A percentile compares a stretch with the other conserved stretches of the same genome.
Conservation (phyloP, 257 asterid species). For the Penstemon davidsonii region DNA sequence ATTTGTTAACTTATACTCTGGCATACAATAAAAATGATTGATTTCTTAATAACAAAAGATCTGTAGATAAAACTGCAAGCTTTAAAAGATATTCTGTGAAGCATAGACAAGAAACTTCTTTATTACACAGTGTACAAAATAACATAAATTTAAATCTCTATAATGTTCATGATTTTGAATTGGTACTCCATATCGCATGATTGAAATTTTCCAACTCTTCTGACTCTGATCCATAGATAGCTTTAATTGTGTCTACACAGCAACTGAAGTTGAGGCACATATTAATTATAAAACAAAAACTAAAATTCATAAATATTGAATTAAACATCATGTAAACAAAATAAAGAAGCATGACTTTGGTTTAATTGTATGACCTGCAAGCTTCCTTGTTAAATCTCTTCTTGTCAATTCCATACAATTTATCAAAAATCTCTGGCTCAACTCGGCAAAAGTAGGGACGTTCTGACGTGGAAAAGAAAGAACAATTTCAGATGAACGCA, state of each 20-base stretch:
- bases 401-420: slow-evolving; percentile 73
- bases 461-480: slow-evolving; percentile 33
- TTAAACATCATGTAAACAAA: slow-evolving; percentile 12
- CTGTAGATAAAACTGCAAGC: not conserved
- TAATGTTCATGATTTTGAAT: slow-evolving; percentile 30
- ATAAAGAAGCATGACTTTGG: slow-evolving; percentile 4
- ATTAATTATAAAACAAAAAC: not conserved
- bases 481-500: slow-evolving; percentile 9
- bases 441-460: slow-evolving; percentile 94
- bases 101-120: not conserved
- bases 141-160: not conserved
- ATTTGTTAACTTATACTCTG: no score
- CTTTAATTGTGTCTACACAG: slow-evolving; percentile 80
- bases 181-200: slow-evolving; percentile 55
- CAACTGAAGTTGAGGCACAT: slow-evolving; percentile 45
- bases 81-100: not conserved
- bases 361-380: slow-evolving; percentile 62
- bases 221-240: slow-evolving; percentile 66
- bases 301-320: not conserved
- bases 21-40: not conserved
- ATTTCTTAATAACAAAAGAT: not conserved
- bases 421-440: slow-evolving; percentile 65
- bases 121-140: no score
- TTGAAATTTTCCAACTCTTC: slow-evolving; percentile 70
- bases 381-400: slow-evolving; percentile 88